phyloP scores from a whole-genome alignment of 2,329 filamentous ascomycete species.

The Neofusicoccum parvum region DNA sequence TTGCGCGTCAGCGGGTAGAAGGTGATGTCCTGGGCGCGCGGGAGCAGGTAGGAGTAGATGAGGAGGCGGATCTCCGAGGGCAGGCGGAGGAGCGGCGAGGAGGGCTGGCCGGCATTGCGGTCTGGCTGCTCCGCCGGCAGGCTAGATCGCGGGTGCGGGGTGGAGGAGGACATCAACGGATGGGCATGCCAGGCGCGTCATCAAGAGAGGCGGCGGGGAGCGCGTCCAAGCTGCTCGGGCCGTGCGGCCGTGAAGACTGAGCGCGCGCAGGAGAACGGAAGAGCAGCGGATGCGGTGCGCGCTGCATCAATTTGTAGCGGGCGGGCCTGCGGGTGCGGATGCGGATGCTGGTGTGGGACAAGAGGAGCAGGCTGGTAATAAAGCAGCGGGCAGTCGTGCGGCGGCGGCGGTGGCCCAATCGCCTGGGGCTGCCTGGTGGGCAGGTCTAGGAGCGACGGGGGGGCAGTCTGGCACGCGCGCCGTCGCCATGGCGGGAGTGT shows the following conservation, averaged over 20 bases:
- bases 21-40: conserved; percentile 16
- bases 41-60: conserved; percentile 21
- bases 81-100: conserved; percentile 13
- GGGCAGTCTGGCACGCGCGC: too few relatives aligned
- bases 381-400: too few relatives aligned
- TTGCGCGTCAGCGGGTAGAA: conserved; percentile 12
- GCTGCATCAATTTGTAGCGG: too few relatives aligned
- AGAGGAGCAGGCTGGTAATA: too few relatives aligned
- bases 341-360: too few relatives aligned
- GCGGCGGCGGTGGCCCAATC: too few relatives aligned
- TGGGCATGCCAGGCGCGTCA: conserved; percentile 14
- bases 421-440: too few relatives aligned
- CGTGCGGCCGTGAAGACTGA: neutral
- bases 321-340: too few relatives aligned
- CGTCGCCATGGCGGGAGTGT: too few relatives aligned
- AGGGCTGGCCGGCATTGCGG: neutral
- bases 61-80: conserved; percentile 21
- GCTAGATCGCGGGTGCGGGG: neutral
- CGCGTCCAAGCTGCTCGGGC: neutral
- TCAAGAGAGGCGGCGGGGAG: neutral
- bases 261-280: too few relatives aligned
- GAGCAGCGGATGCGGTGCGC: too few relatives aligned
- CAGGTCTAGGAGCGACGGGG: too few relatives aligned
- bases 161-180: conserved; percentile 12
- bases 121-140: neutral